Percentiles rank a stretch among this genome's conserved stretches.
phyloP scores from a whole-genome alignment of 495 filamentous ascomycete species.

The Rostrohypoxylon terebratum region DNA sequence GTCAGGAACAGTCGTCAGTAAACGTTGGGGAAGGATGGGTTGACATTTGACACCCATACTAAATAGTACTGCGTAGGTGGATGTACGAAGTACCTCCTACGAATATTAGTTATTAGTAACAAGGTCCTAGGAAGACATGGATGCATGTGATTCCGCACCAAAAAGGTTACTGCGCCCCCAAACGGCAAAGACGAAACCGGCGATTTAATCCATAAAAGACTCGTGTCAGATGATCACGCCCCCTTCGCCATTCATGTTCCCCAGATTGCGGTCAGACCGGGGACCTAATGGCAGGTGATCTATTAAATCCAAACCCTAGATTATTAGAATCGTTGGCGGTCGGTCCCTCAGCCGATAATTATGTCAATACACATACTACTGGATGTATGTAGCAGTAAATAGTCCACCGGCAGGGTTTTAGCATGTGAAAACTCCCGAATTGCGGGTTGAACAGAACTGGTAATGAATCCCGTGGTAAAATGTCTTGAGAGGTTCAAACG shows the following conservation, averaged over 20 bases:
- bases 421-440: slow-evolving; percentile 38
- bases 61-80: not conserved
- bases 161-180: slow-evolving; percentile 27
- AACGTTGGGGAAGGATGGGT: not conserved
- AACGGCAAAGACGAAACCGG: slow-evolving; percentile 35
- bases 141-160: slow-evolving; percentile 40
- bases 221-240: slow-evolving; percentile 44
- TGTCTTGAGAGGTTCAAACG: not conserved
- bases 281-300: slow-evolving; percentile 35
- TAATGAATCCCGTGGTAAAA: not conserved
- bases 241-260: slow-evolving; percentile 23
- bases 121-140: not conserved
- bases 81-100: slow-evolving; percentile 11
- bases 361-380: not conserved
- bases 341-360: slow-evolving; percentile 8
- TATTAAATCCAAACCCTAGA: slow-evolving; percentile 15
- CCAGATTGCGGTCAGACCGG: not conserved
- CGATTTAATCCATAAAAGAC: slow-evolving; percentile 38
- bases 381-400: not conserved
- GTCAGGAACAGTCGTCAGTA: slow-evolving; percentile 18
- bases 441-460: not conserved
- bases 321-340: slow-evolving; percentile 1
- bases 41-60: slow-evolving; percentile 4
- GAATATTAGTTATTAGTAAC: too few species aligned
- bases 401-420: slow-evolving; percentile 13